phyloP scores from a whole-genome alignment of 2,329 filamentous ascomycete species.

The Diaporthe aspalathi region DNA sequence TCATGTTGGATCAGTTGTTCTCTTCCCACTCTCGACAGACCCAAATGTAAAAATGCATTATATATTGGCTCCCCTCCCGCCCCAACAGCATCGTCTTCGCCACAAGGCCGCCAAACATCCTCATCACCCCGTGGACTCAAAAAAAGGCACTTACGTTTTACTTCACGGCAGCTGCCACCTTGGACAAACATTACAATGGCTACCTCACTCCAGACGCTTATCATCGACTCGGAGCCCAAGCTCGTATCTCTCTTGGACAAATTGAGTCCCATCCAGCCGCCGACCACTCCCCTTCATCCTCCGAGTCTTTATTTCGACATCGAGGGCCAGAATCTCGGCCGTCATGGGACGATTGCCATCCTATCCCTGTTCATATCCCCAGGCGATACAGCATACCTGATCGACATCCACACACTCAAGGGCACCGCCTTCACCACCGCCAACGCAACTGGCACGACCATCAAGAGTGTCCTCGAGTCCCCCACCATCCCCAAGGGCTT shows the following conservation, averaged over 20 bases:
- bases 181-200: background rate
- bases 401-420: conserved; percentile 57
- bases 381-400: conserved; percentile 50
- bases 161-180: background rate
- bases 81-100: background rate
- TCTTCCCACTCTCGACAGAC: too few relatives aligned
- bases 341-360: conserved; percentile 38
- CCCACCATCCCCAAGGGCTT: conserved; percentile 60
- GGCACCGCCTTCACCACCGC: conserved; percentile 37
- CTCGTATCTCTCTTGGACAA: background rate
- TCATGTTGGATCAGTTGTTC: too few relatives aligned
- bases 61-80: background rate
- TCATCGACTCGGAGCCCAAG: background rate
- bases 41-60: background rate
- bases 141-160: background rate
- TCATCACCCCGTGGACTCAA: background rate
- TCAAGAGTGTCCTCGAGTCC: conserved; percentile 59
- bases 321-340: conserved; percentile 23
- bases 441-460: conserved; percentile 40
- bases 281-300: background rate
- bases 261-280: background rate
- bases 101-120: background rate
- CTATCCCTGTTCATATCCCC: conserved; percentile 32
- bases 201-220: background rate
- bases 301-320: background rate